Evolutionary conservation across 2,329 filamentous ascomycete species (phyloP).

Genomic region (Cladosporium velox): DNA sequence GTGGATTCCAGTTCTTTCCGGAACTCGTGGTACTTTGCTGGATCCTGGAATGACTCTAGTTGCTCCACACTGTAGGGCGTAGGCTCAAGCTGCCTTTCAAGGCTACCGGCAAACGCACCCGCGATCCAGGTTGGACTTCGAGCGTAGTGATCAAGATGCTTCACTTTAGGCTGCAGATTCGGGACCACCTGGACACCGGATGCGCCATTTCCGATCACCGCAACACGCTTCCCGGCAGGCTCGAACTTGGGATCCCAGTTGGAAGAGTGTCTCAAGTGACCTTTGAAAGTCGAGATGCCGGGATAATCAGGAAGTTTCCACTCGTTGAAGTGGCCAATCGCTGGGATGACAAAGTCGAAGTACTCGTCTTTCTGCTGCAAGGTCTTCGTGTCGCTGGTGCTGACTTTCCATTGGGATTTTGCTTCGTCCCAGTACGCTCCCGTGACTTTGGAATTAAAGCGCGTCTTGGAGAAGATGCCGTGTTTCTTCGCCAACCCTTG

Average conservation of each 20-base stretch:
- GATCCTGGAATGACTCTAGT: constrained; percentile 60
- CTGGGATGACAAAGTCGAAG: constrained; percentile 63
- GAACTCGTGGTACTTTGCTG: constrained; percentile 58
- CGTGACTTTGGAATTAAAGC: constrained; percentile 58
- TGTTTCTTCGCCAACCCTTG: constrained; percentile 63
- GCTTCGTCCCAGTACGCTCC: constrained; percentile 58
- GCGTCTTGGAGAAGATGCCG: constrained; percentile 61
- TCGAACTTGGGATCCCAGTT: constrained; percentile 39
- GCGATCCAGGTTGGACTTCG: constrained; percentile 69
- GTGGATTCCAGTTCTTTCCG: constrained; percentile 50
- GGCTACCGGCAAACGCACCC: constrained; percentile 57
- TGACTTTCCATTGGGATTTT: constrained; percentile 59
- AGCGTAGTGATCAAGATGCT: constrained; percentile 63
- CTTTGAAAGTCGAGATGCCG: constrained; percentile 37
- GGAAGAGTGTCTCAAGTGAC: constrained; percentile 39
- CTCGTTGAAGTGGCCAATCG: constrained; percentile 67
- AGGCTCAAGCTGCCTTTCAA: constrained; percentile 54
- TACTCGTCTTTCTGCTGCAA: constrained; percentile 40
- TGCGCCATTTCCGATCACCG: constrained; percentile 43
- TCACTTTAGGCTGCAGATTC: constrained; percentile 51
- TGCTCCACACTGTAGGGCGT: constrained; percentile 58
- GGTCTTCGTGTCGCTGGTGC: constrained; percentile 45
- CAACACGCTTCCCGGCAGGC: constrained; percentile 37
- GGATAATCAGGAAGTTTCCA: constrained; percentile 65
- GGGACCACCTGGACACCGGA: constrained; percentile 43